These are phyloP conservation scores for Porphyrellus sp. DNA, from an alignment of 1,284 basidiomycete species.

Conservation along the genomic window DNA sequence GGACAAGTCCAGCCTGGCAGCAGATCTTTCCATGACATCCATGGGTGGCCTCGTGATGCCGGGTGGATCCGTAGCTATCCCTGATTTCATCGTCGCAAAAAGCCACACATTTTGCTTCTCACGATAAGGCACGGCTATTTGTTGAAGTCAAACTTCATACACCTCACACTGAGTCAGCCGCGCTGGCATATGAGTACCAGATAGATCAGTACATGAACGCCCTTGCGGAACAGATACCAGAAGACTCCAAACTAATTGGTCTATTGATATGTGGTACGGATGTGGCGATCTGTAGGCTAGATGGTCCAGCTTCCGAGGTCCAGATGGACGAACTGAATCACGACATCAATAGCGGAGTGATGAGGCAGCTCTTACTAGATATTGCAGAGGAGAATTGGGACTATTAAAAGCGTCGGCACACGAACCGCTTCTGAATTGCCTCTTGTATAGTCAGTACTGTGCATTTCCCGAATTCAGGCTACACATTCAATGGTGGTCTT, in stretches of 20 bases:
- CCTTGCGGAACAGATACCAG: background rate
- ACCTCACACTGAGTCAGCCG: background rate
- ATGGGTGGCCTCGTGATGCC: background rate
- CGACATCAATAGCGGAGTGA: background rate
- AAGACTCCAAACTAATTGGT: background rate
- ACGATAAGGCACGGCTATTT: background rate
- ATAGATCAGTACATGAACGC: background rate
- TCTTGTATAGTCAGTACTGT: too few relatives aligned
- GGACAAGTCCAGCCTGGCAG: background rate
- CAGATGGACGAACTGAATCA: background rate
- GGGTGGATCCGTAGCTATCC: background rate
- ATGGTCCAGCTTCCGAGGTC: background rate
- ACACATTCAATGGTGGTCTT: too few relatives aligned
- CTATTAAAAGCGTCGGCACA: too few relatives aligned
- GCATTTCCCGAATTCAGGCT: too few relatives aligned
- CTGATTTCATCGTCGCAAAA: background rate
- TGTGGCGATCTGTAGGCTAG: background rate
- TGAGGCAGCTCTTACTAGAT: background rate
- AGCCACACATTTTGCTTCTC: background rate
- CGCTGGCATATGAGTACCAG: background rate
- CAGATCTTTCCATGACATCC: background rate
- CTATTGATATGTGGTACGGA: background rate
- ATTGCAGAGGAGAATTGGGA: background rate
- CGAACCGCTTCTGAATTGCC: too few relatives aligned
- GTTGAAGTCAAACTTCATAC: background rate